A percentile compares a stretch with the other conserved stretches of the same genome.
phyloP scores from a whole-genome alignment of 1,284 basidiomycete species.

The Coniferiporia sulphurascens region DNA sequence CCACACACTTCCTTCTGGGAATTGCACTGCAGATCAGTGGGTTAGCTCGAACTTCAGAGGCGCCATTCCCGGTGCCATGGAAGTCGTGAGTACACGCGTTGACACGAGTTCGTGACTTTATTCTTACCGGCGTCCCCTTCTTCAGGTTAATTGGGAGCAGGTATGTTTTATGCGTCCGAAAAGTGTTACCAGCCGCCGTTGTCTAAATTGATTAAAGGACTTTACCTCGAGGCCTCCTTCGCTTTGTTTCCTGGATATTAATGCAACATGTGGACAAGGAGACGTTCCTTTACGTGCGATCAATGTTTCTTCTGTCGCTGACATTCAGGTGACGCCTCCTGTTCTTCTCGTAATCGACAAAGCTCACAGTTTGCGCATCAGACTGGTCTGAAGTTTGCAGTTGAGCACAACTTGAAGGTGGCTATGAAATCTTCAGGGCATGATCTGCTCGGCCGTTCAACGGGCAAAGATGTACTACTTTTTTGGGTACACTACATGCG shows the following conservation, averaged over 20 bases:
- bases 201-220: not conserved
- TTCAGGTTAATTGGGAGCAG: conserved; percentile 8
- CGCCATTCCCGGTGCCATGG: conserved; percentile 5
- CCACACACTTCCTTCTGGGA: not conserved
- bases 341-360: not conserved
- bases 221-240: conserved; percentile 16
- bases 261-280: conserved; percentile 22
- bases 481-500: conserved; percentile 25
- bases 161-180: not conserved
- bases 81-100: not conserved
- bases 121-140: not conserved
- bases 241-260: conserved; percentile 21
- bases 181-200: not conserved
- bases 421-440: conserved; percentile 31
- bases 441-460: conserved; percentile 31
- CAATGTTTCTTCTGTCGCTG: conserved; percentile 21
- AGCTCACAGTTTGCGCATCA: conserved; percentile 4
- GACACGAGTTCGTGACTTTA: not conserved
- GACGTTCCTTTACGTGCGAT: conserved; percentile 23
- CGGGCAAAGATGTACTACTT: conserved; percentile 26
- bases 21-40: conserved; percentile 1
- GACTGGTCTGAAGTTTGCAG: conserved; percentile 26
- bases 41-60: conserved; percentile 1
- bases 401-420: conserved; percentile 25
- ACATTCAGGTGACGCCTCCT: conserved; percentile 22